Percentiles rank a stretch among this genome's conserved stretches.
These are phyloP conservation scores for Begonia fuchsioides DNA, from an alignment of 306 rosid species.

Conservation along the genomic window DNA sequence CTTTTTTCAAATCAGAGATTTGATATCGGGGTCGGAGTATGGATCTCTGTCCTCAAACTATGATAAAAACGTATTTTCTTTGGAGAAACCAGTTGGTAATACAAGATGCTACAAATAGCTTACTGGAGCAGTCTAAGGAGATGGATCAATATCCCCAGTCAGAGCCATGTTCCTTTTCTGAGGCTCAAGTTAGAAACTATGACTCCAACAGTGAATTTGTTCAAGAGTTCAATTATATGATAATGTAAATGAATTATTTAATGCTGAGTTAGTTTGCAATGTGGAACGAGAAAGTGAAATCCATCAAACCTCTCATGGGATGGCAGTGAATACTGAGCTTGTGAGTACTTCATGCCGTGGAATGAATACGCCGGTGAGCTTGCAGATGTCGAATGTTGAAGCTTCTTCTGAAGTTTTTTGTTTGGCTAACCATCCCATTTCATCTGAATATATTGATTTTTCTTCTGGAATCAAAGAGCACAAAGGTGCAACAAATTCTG, in stretches of 20 bases:
- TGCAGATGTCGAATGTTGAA: conserved; percentile 7
- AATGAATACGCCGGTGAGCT: conserved; percentile 13
- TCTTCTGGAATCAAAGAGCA: conserved; percentile 13
- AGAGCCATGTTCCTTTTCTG: conserved; percentile 15
- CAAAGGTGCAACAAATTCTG: conserved; percentile 11
- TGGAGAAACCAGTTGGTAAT: conserved; percentile 14
- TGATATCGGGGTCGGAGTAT: conserved; percentile 23
- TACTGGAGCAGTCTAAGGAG: conserved; percentile 12
- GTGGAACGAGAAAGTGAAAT: conserved; percentile 9
- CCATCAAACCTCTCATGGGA: conserved; percentile 11
- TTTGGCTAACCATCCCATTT: neutral
- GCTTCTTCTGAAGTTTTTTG: conserved; percentile 7
- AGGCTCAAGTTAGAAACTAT: conserved; percentile 8
- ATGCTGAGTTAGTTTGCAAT: conserved; percentile 7
- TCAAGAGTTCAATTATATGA: conserved; percentile 7
- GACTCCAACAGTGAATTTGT: conserved; percentile 8
- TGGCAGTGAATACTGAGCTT: conserved; percentile 11
- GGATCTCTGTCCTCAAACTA: conserved; percentile 12
- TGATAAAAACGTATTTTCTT: conserved; percentile 8
- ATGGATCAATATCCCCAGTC: conserved; percentile 16
- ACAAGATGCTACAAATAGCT: conserved; percentile 13
- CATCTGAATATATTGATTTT: conserved; percentile 7
- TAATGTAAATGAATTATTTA: conserved; percentile 11
- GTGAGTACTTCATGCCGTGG: conserved; percentile 8
- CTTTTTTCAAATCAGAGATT: conserved; percentile 52